phyloP scores from a whole-genome alignment of 176 grass and related monocot species.

The Juncus inflexus region DNA sequence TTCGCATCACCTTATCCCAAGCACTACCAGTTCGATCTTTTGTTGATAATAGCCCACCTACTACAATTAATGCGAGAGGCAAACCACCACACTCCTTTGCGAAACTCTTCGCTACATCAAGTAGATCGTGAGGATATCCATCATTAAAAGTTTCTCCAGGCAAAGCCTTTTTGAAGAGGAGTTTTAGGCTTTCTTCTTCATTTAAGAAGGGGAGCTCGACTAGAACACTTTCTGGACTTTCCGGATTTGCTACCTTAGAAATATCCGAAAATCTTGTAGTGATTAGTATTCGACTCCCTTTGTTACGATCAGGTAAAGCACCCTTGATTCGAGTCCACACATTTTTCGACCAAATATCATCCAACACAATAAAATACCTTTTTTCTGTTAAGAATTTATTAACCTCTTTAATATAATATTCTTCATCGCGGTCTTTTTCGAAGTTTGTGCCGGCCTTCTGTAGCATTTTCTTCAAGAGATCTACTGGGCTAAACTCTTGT shows the following conservation, averaged over 20 bases:
- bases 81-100: not conserved
- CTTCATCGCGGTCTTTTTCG: too few species aligned
- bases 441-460: too few species aligned
- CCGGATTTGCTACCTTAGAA: not conserved
- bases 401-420: too few species aligned
- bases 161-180: constrained; percentile 12
- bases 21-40: not conserved
- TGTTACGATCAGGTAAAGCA: too few species aligned
- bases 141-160: not conserved
- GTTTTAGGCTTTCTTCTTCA: not conserved
- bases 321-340: too few species aligned
- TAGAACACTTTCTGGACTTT: rapidly evolving
- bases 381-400: too few species aligned
- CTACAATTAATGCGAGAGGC: not conserved
- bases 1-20: not conserved
- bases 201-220: not conserved
- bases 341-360: too few species aligned
- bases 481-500: too few species aligned
- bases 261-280: not conserved
- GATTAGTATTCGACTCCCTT: too few species aligned
- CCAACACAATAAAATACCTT: too few species aligned
- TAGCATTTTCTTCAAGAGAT: too few species aligned
- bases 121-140: not conserved
- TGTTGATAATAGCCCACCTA: not conserved
- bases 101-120: not conserved